Base-by-base conservation (phyloP, 2,329 filamentous ascomycete genomes). In the Sodiomyces alkalinus region DNA sequence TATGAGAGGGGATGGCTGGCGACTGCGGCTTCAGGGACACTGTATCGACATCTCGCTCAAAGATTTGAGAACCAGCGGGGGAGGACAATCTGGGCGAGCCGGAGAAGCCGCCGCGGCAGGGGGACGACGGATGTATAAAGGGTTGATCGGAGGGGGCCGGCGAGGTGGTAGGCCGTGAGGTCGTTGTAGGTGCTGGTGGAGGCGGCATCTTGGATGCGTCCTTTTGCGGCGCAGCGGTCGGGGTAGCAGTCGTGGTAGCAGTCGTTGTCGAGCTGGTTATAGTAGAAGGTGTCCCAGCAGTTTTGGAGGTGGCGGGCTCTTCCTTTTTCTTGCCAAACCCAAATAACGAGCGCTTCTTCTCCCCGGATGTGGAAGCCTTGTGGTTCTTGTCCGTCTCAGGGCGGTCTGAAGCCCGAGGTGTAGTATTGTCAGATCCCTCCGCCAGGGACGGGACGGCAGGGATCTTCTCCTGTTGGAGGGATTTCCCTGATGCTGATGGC, bases 11-110 rank as follows among this genome's bases (percentile, higher is more conserved):
- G 36, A 94, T 90, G n/a, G 82, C 80, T 1, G 81, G 76, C 3
- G 81, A 87, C 35, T 68, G 74, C 34, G 83, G 78, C 22, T 68
- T 58, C n/a, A 72, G 54, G 4, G 68, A 45, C 43, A 71, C 71
- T 44, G 94, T 86, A 52, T 94, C 87, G 15, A 96, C 87, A 49
- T 86, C 82, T 44, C 87, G 80, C 59, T 96, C 87, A 48, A 96
- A 96, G 43, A 96, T 94, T 41, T 77, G 73, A 4, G 73, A 77
- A 17, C 68, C 65, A 8, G 83, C 80, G 10, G 86, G 82, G 13
- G 83, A 92, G 29, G 77, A 70, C 24, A 86, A 55, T 27, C 79
- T 68, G 4, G 83, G 78, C 7, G 83, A 87, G 7, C 70, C 67
- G 9, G 77, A 75, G 24, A 81, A 54, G 28, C 68, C 70, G 28